Evolutionary conservation across 108 stramenopile genomes (phyloP), one percentile per base, ranked within the genome.

Genomic region (Conticribra weissflogii): DNA sequence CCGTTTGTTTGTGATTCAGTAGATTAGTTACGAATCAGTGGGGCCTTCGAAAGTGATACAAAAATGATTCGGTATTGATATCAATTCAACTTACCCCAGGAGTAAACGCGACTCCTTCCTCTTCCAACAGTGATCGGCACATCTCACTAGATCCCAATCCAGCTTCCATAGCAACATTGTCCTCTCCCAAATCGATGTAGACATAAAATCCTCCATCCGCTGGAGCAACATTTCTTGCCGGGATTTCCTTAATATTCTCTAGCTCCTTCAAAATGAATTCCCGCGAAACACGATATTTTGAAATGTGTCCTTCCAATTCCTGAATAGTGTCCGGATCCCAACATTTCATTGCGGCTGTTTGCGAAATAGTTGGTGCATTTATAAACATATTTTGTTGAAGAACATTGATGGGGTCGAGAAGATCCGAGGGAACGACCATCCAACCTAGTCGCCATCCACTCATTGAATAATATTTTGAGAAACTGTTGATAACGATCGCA

Each of bases 381-480:
- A 97, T 95, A 59, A 93, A 97, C 88, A 97, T 90, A 65, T 95
- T 97, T 81, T 97, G 94, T 57, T 90, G 92, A 31, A 97, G 80
- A 1, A 77, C 73, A 59, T 94, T 93, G 59, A 96, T 79, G 16
- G 90, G 64, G 33, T 85, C 85, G 19, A 88, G 63, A 0, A 95
- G 74, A 23, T 78, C 68, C 24, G 73, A 71, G 2, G 96, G 96
- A 2, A 96, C 47, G 8, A 97, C 82, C 86, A 96, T 85, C 96
- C 96, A 97, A 3, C 96, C 96, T 34, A 97, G 54, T 34, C 96
- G 67, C 97, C 95, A 96, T 41, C 96, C 96, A 7, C 91, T 89
- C 97, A 98, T 98, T 52, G 92, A 94, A 55, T 96, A 96, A 67
- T 93, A 98, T 66, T 98, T 98, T 56, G 87, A 89, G 68, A 98